phyloP scores from a whole-genome alignment of 2,329 filamentous ascomycete genomes.

The Penicillium fuscoglaucum region DNA sequence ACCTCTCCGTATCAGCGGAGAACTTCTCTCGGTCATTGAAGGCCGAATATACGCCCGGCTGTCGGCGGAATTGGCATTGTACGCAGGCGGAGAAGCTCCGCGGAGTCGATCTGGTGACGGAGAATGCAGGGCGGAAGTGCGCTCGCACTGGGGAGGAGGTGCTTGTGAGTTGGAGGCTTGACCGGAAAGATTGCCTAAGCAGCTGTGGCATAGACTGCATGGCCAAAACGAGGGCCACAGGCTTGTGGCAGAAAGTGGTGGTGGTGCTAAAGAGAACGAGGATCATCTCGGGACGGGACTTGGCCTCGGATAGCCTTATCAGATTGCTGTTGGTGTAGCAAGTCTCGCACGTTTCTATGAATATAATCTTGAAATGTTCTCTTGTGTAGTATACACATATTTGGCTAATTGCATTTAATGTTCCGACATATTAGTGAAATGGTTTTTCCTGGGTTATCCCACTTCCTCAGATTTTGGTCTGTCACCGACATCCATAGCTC shows the following conservation, averaged over 20 bases:
- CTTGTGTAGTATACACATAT: neutral
- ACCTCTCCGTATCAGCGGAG: slow-evolving; percentile 25
- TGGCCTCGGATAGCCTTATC: slow-evolving; percentile 23
- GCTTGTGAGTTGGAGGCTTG: slow-evolving; percentile 28
- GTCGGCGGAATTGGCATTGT: slow-evolving; percentile 44
- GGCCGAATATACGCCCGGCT: slow-evolving; percentile 28
- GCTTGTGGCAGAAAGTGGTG: slow-evolving; percentile 18
- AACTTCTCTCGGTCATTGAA: slow-evolving; percentile 24
- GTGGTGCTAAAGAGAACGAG: slow-evolving; percentile 17
- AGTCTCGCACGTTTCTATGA: neutral
- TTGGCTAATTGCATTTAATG: neutral
- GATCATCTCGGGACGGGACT: slow-evolving; percentile 20
- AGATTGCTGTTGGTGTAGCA: slow-evolving; percentile 11
- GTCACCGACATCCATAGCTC: neutral
- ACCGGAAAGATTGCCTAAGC: slow-evolving; percentile 40
- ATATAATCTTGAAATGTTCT: neutral
- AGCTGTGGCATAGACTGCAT: slow-evolving; percentile 46
- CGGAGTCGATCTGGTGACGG: slow-evolving; percentile 22
- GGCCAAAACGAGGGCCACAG: slow-evolving; percentile 29
- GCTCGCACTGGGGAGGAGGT: slow-evolving; percentile 24
- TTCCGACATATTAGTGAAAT: neutral
- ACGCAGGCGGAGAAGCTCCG: slow-evolving; percentile 43
- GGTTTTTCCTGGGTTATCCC: neutral
- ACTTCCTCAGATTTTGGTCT: neutral
- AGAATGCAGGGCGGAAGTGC: slow-evolving; percentile 26